Conservation (phyloP, 192 early-diverging fungal genomes). For the Gaertneriomyces semiglobifer region DNA sequence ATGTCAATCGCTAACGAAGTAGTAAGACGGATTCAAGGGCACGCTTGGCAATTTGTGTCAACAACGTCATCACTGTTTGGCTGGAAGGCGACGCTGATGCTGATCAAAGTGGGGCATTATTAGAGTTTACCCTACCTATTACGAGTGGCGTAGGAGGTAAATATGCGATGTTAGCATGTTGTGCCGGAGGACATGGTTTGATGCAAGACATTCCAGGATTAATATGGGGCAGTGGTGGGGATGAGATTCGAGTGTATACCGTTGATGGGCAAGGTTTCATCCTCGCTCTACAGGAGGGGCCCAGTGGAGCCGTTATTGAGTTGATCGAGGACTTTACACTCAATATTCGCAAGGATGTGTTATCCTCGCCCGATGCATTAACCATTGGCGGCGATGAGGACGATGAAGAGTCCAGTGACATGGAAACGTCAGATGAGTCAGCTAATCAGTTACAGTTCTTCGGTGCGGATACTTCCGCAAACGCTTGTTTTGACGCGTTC, state of each 20-base stretch:
- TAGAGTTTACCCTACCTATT: too few relatives aligned
- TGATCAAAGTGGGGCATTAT: too few relatives aligned
- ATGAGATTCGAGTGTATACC: slow-evolving; percentile 23
- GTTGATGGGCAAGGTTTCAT: slow-evolving; percentile 13
- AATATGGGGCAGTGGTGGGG: slow-evolving; percentile 11
- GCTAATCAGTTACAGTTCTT: slow-evolving; percentile 8
- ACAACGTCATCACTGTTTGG: too few relatives aligned
- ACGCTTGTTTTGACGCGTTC: slow-evolving; percentile 16
- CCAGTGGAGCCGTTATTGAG: neutral
- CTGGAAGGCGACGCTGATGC: too few relatives aligned
- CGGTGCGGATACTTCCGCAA: slow-evolving; percentile 22
- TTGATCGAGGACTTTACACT: slow-evolving; percentile 16
- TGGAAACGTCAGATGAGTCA: neutral
- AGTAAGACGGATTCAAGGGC: too few relatives aligned
- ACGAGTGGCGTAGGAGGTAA: too few relatives aligned
- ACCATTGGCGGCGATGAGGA: slow-evolving; percentile 1
- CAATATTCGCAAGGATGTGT: slow-evolving; percentile 4
- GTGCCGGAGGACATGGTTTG: neutral
- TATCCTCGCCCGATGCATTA: neutral
- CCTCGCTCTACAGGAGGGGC: neutral
- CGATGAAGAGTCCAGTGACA: neutral
- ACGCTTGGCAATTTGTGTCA: too few relatives aligned
- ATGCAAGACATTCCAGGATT: neutral
- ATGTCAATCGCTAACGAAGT: too few relatives aligned
- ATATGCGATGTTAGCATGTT: too few relatives aligned